Evolutionary conservation across 768 basidiomycete genomes (phyloP).

Genomic region (Hericium alpestre): DNA sequence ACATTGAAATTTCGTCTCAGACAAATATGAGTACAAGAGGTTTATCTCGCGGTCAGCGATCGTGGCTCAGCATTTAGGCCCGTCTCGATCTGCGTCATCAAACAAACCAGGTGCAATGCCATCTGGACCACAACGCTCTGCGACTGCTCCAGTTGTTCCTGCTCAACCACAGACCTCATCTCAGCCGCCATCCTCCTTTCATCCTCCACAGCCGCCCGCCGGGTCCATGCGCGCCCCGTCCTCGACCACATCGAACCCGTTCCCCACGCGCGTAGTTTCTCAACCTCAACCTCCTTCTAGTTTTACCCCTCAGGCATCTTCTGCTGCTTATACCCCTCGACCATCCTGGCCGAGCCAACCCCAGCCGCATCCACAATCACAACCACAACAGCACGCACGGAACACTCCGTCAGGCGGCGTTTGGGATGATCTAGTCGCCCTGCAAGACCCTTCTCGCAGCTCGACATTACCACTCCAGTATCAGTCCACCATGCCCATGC

Average conservation of each 20-base stretch:
- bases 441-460: conserved; percentile 13
- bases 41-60: conserved; percentile 32
- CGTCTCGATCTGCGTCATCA: conserved; percentile 19
- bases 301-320: background rate
- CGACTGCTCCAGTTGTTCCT: conserved; percentile 12
- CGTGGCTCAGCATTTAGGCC: conserved; percentile 21
- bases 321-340: too few relatives aligned
- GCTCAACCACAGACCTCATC: conserved; percentile 5
- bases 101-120: conserved; percentile 4
- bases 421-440: conserved; percentile 18
- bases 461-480: conserved; percentile 19
- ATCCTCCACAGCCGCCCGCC: conserved; percentile 1
- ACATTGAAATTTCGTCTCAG: conserved; percentile 25
- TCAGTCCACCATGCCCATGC: conserved; percentile 1
- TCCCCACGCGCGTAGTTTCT: conserved; percentile 22
- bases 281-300: conserved; percentile 24
- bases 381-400: background rate
- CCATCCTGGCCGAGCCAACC: background rate
- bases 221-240: background rate
- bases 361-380: conserved; percentile 1
- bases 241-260: background rate
- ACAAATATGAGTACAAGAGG: conserved; percentile 70
- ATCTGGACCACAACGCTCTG: conserved; percentile 8
- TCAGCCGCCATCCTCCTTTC: background rate
- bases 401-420: conserved; percentile 5